Conservation (phyloP, 352 stramenopile genomes). For the Phytophthora fragariaefolia region DNA sequence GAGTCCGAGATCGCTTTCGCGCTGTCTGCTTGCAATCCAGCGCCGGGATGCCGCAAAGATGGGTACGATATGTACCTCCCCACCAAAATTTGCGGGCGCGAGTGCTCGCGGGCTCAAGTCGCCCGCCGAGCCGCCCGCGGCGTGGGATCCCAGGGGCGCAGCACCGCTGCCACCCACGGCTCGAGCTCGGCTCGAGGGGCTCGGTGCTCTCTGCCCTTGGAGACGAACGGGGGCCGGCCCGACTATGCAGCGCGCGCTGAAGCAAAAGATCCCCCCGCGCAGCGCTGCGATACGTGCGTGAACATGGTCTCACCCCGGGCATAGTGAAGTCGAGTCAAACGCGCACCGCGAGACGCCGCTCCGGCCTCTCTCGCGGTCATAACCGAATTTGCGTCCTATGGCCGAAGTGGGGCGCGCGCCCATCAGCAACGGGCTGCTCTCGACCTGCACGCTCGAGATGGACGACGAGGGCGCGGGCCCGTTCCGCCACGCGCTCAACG, state of each 20-base stretch:
- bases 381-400: conserved; percentile 36
- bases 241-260: conserved; percentile 11
- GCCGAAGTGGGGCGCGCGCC: conserved; percentile 24
- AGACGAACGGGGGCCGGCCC: background rate
- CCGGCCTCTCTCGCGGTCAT: conserved; percentile 17
- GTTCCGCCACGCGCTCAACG: conserved; percentile 31
- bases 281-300: conserved; percentile 21
- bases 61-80: conserved; percentile 24
- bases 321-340: conserved; percentile 28
- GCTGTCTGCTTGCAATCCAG: conserved; percentile 26
- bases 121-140: too few relatives aligned
- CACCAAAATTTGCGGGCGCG: conserved; percentile 34
- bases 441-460: conserved; percentile 43
- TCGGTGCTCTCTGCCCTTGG: conserved; percentile 2
- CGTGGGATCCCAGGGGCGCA: too few relatives aligned
- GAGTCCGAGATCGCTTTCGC: conserved; percentile 26
- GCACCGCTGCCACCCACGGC: too few relatives aligned
- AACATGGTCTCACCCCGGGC: conserved; percentile 10
- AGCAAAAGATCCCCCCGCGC: conserved; percentile 23
- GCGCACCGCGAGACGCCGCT: too few relatives aligned
- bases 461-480: conserved; percentile 36
- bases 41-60: conserved; percentile 25
- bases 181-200: background rate
- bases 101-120: too few relatives aligned
- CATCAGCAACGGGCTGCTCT: conserved; percentile 39